A percentile compares a stretch with the other conserved stretches of the same genome.
phyloP scores from a whole-genome alignment of 176 grass and related monocot species.

The Rhynchospora tenuis region DNA sequence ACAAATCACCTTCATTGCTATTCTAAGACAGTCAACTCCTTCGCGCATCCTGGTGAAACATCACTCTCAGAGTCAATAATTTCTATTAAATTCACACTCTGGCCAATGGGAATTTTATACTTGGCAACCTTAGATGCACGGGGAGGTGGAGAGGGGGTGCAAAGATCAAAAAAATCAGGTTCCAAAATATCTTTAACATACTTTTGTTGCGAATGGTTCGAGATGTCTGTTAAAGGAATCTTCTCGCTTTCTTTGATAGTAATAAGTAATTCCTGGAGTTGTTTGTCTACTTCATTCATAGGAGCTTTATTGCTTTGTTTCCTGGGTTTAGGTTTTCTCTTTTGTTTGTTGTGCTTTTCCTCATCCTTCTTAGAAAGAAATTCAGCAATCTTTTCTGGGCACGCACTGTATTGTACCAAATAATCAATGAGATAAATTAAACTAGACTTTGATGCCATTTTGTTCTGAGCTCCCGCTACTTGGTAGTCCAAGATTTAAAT shows the following conservation, averaged over 20 bases:
- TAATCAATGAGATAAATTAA: neutral
- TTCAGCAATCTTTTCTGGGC: conserved; percentile 75
- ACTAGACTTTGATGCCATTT: neutral
- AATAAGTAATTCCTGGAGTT: conserved; percentile 52
- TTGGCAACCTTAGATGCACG: conserved; percentile 42
- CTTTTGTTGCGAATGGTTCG: conserved; percentile 3
- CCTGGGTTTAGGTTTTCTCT: conserved; percentile 51
- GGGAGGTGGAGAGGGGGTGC: conserved; percentile 45
- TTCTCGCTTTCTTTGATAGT: conserved; percentile 39
- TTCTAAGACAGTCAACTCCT: conserved; percentile 39
- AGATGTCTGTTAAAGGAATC: conserved; percentile 5
- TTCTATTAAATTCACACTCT: conserved; percentile 33
- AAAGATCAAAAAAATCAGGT: conserved; percentile 49
- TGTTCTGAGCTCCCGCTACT: neutral
- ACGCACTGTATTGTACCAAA: conserved; percentile 52
- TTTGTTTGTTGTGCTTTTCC: conserved; percentile 43
- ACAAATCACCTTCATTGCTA: conserved; percentile 49
- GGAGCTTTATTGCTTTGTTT: conserved; percentile 36
- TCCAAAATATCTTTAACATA: neutral
- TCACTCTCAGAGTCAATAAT: conserved; percentile 37
- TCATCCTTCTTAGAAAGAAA: conserved; percentile 74
- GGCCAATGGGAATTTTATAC: conserved; percentile 13
- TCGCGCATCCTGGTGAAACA: conserved; percentile 41
- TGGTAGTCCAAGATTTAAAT: neutral
- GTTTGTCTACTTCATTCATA: conserved; percentile 46